These are phyloP conservation scores for Lachnum nothofagi DNA, from an alignment of 2,329 filamentous ascomycete genomes.

Conservation along the genomic window DNA sequence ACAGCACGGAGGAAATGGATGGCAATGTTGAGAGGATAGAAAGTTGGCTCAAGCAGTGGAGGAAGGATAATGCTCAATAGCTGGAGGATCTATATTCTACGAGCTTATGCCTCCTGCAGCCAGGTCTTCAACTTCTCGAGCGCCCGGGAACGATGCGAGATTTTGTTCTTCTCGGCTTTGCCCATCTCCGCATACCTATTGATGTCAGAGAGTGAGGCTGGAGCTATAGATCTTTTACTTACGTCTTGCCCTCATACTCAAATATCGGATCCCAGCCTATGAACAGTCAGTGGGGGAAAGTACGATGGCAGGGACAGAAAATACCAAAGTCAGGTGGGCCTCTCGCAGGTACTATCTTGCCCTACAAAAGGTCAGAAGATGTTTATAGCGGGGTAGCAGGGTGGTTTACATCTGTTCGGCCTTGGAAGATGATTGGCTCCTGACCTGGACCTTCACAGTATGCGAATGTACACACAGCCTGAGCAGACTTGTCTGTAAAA, in stretches of 20 bases:
- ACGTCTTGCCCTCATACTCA: constrained; percentile 83
- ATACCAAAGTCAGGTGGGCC: constrained; percentile 78
- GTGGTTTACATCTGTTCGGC: constrained; percentile 67
- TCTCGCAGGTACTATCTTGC: constrained; percentile 78
- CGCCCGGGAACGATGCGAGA: constrained; percentile 88
- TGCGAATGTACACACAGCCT: constrained; percentile 93
- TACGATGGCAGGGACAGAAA: not conserved
- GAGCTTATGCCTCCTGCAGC: constrained; percentile 44
- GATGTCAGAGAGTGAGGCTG: not conserved
- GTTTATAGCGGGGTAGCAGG: not conserved
- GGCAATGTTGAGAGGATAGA: constrained; percentile 79
- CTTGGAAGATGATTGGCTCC: constrained; percentile 85
- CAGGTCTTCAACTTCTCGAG: constrained; percentile 79
- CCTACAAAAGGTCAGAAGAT: constrained; percentile 37
- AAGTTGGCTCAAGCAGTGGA: constrained; percentile 79
- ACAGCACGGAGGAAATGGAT: constrained; percentile 79
- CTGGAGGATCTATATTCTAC: constrained; percentile 11
- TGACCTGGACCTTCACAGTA: constrained; percentile 82
- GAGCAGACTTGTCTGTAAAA: constrained; percentile 84
- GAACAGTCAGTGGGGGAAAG: constrained; percentile 15
- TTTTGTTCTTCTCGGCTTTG: constrained; percentile 77
- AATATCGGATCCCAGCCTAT: constrained; percentile 97
- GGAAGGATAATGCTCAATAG: constrained; percentile 50
- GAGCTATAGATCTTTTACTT: constrained; percentile 6
- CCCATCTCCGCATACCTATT: constrained; percentile 87